Base-by-base conservation (phyloP, 208 protist genomes). In the Acanthamoeba lenticulata region DNA sequence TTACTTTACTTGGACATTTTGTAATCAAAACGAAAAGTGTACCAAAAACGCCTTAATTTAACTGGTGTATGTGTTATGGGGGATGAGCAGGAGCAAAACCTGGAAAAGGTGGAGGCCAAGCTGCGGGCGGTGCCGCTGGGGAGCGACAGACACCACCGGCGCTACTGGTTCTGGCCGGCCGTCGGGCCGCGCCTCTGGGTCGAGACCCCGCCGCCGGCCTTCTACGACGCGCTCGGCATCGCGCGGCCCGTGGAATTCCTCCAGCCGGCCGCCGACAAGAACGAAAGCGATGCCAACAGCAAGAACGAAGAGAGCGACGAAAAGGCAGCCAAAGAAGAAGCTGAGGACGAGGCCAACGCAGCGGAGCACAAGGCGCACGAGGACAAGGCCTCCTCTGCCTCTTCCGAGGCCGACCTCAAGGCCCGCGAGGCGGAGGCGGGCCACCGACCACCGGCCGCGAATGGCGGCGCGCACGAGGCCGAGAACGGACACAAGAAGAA, bases 121-220 rank as follows among this genome's bases (percentile, higher is more conserved):
- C 69, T 79, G 6, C 69, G 69, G 19, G 32, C 69, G 44, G 69
- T 79, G 36, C 38, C 69, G 32, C 27, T 79, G 21, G 69, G 69
- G 17, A 44, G 27, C 38, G 69, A 79, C 38, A 45, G 69, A n/a
- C 11, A 79, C 17, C 38, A 79, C 36, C 69, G 69, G 27, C 69
- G 69, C 69, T 79, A 79, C 69, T 79, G 69, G 69, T 79, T 79
- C 6, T 79, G 69, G 69, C 69, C 69, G 38, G 69, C 69, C 27
- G 69, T 36, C 7, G 69, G 69, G 15, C 69, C 69, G 3, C 69
- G 69, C 38, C 36, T 79, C 21, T 79, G 69, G 69, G 69, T 79
- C 0, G 69, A 79, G 24, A 79, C 69, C 34, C 69, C 69, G 4
- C 69, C 69, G 3, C 34, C 69, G 9, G 38, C 69, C 17, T 79